Base-by-base conservation (phyloP, 2,329 filamentous ascomycete genomes). In the Aspergillus nomiae region DNA sequence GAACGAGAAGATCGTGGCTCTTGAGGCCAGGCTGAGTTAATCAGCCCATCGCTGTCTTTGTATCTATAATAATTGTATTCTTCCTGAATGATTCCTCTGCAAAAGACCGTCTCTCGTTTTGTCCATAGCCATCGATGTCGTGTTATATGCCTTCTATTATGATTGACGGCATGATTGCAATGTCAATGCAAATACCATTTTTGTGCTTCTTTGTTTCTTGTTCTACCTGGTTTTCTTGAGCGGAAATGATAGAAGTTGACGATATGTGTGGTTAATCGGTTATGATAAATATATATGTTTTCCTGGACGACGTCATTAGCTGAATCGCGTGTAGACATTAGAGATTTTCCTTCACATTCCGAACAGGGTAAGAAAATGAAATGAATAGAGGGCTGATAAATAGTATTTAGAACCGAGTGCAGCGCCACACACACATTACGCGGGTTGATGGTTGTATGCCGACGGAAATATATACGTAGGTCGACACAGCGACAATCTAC, bases 11-110 rank as follows among this genome's bases (percentile, higher is more conserved):
- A 89, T 96, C 16, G 92, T 95, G 74, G 85, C 86, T 19, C 83
- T 97, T 69, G 96, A 96, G 86, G 87, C 87, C 78, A 90, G 88
- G 77, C 84, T 94, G 63, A 86, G 86, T 62, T 78, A 73, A 67
- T 66, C 67, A 24, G 41, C 36, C 26, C 57, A 12, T 51, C 30
- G 50, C 38, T 54, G 26, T 30, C 48, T 38, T 24, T 32, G 46
- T 58, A 24, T 55, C 34, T 46, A 59, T 61, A 45, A 34, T 59
- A 60, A 61, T 54, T 68, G 46, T 61, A 61, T 56, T 30, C 24
- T 55, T 32, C 34, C 48, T 58, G 19, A 36, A 30, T 36, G 53
- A 30, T 32, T 36, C 34, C 28, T 30, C 51, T 34, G 55, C 43
- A 65, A 67, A 66, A 62, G 50, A 59, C 53, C 57, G 58, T 63